Evolutionary conservation across 1,139 yeast species (phyloP), one percentile per base, ranked within the genome.

Genomic region (Candida glucosophila): DNA sequence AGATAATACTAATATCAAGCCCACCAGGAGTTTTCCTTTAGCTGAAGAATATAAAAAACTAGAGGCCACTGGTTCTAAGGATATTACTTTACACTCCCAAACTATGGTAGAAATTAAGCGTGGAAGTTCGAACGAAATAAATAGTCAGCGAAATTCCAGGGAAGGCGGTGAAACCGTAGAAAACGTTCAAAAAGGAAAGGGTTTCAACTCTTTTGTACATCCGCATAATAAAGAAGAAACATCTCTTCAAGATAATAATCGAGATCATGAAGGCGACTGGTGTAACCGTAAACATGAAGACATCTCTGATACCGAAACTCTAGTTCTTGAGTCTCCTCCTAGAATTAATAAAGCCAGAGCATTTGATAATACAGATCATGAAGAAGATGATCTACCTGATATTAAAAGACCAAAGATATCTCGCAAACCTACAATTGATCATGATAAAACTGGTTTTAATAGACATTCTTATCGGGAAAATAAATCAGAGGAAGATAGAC

Each of bases 261-360:
- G 12, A 3, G 20, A 12, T 6, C 25, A 22, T 15, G 22, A 22
- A 7, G 27, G 13, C 4, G 20, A 28, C n/a, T n/a, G n/a, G n/a
- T n/a, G n/a, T n/a, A n/a, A n/a, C n/a, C n/a, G n/a, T n/a, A n/a
- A n/a, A n/a, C n/a, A n/a, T n/a, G n/a, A n/a, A 10, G 19, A 14
- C 12, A 17, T 35, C 5, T 64, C 72, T 2, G 75, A 67, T 22
- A 60, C 73, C 0, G 75, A 67, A 31, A 72, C 77, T 15, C 65
- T 66, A 12, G 47, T 61, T 4, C 56, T 62, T 3, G 66, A 60
- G 3, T 53, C 71, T 0, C 69, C 73, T 3, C 63, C 67, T 2
- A 51, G 52, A 22, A 44, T 56, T 3, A 48, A 51, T 23, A 44
- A 52, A 22, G 64, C 67, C 2, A 39, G 52, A 25, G 12, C 9